Base-by-base conservation (phyloP, 1,284 basidiomycete species). In the Naganishia albida region DNA sequence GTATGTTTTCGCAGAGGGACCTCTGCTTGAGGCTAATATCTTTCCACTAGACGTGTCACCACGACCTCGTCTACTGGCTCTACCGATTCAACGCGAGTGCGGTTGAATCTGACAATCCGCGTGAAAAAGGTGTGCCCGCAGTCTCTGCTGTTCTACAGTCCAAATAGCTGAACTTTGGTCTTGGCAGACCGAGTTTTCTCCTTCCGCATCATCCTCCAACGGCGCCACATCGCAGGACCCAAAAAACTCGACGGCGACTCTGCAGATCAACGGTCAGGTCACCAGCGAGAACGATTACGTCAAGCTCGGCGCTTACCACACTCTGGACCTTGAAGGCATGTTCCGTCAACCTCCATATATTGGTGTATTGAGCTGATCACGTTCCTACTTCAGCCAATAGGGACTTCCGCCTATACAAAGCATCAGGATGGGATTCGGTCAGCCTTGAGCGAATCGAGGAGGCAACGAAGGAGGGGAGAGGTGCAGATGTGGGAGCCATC, bases 401-500 rank as follows among this genome's bases (percentile, higher is more conserved):
- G n/a, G 88, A 94, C 73, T 85, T 99, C 64, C 86, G 92, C 48
- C 89, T 99, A 70, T 89, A 90, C 73, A 99, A 99, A 78, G 86
- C 87, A 59, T 59, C 63, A 4, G 83, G 84, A 28, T 99, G 96
- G 96, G 96, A 99, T 75, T 90, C 88, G 65, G 82, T 99, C 62
- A 89, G 93, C 7, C 77, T 91, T 25, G 85, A 88, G 57, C 83
- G 94, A 28, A 85, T 99, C 0, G 83, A 88, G 62, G 96, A 99
- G 71, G 86, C 92, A 40, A 92, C 91, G 64, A 83, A 91, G 54
- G 92, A 91, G n/a, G 93, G 93, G 23, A 83, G 89, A 72, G 92
- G 94, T 0, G 96, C 96, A 2, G 95, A 99, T 77, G 90, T 99
- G 1, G 96, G 91, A 10, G 96, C 96, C 0, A 85, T 99, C 18